Base-by-base conservation (phyloP, 1,284 basidiomycete genomes). In the Pterulicium gracile region DNA sequence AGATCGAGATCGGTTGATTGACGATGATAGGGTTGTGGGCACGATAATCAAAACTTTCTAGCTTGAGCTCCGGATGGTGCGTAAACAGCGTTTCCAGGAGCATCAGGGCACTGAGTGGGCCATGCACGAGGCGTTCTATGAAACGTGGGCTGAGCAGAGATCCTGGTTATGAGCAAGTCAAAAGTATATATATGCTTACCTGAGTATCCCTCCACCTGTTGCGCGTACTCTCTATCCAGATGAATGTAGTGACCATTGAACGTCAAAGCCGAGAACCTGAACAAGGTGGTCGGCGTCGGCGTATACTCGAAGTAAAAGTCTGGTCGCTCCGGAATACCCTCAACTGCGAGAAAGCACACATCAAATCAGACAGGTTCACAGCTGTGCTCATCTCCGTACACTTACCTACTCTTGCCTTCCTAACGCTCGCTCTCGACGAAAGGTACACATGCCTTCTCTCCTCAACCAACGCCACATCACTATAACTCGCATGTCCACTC, bases 201-300 rank as follows among this genome's bases (percentile, higher is more conserved):
- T 54, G 77, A 72, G 54, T 88, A 86, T 7, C 84, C 83, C 61
- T 91, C 84, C n/a, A 67, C 69, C 18, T 65, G 59, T 42, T 72
- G 74, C 12, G 84, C 75, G 57, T 81, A 88, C 20, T 79, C 75
- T 51, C 75, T 76, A 63, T 88, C 81, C 10, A 86, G 67, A 58
- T 88, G 84, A 51, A 88, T 83, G 49, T 76, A 68, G 54, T 88
- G 83, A 5, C 75, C 79, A 52, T 88, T 86, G 64, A 86, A 89
- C 49, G 81, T 91, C 27, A 91, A 66, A 13, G 88, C 86, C 7
- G 86, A 89, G 65, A 85, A 92, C 7, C 87, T 78, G 67, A 91
- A 91, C 18, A 91, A 68, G 1, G 82, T 87, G 3, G 79, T 79
- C 24, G 77, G 61, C 17, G 73, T 78, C 7, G 88, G 87, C 5